Evolutionary conservation across 2,329 filamentous ascomycete genomes (phyloP), one percentile per base, ranked within the genome.

Genomic region (Xylaria sp.): DNA sequence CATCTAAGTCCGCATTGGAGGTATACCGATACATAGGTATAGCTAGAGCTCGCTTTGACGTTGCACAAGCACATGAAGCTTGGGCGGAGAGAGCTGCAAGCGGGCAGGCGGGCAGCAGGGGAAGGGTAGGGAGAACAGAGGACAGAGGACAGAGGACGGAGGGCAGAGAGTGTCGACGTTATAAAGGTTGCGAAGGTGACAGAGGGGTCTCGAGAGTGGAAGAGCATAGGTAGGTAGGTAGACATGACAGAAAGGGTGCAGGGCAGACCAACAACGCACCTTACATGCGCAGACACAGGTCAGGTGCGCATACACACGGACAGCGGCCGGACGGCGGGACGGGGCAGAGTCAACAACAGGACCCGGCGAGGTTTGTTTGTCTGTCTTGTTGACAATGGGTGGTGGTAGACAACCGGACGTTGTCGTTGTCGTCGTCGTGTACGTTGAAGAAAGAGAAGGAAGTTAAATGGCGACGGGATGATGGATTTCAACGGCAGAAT

Each of bases 261-360:
- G 34, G 25, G 54, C 5, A 18, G 55, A 68, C 61, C 32, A 50
- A 62, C 68, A 34, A 55, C 52, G 52, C 18, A 55, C 52, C 68
- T 68, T 57, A 64, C 44, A 56, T 25, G 12, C 39, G 37, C 18
- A 61, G 39, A 62, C 48, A 56, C 52, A 55, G 28, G 50, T 28
- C 51, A 54, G 28, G 51, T 34, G 18, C 51, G 51, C 50, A 44
- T 46, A 32, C 41, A 60, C 39, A 52, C 13, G 50, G 41, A 51
- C 32, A 44, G 37, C 15, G 41, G 41, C 34, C 4, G 10, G 34
- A 37, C 34, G 7, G 34, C 1, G 8, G 34, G 34, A 37, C 34
- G 34, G 34, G 34, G 34, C 39, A 41, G 18, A 46, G 41, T 28
- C 28, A 4, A 28, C 28, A 28, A 6, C 28, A 28, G 28, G 28